Percentiles rank a stretch among this genome's conserved stretches.
Evolutionary conservation across 2,329 filamentous ascomycete species (phyloP).

Genomic region (Berkeleyomyces basicola): DNA sequence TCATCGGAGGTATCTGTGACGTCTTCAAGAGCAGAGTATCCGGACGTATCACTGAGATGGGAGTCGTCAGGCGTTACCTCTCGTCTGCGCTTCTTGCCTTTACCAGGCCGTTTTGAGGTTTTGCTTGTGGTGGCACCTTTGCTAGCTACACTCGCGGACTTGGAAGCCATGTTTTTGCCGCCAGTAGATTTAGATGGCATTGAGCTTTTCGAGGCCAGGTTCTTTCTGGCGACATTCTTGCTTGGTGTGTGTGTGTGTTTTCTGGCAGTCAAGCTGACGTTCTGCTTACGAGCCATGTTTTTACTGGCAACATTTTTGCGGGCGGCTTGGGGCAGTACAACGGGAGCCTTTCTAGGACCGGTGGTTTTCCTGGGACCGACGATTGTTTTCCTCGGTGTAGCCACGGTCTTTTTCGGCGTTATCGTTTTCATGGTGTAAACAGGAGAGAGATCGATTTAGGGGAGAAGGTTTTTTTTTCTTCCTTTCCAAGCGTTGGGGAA

Average conservation of each 20-base stretch:
- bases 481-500: not conserved
- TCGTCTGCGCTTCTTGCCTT: slow-evolving; percentile 5
- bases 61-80: slow-evolving; percentile 36
- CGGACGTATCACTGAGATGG: slow-evolving; percentile 49
- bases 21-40: slow-evolving; percentile 61
- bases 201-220: slow-evolving; percentile 2
- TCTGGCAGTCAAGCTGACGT: not conserved
- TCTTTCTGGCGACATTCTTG: not conserved
- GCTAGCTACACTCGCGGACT: not conserved
- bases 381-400: not conserved
- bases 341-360: slow-evolving; percentile 7
- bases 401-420: not conserved
- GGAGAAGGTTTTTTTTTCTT: not conserved
- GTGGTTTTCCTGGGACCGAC: slow-evolving; percentile 9
- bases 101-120: slow-evolving; percentile 4
- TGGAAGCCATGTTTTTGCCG: not conserved
- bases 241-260: not conserved
- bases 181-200: not conserved
- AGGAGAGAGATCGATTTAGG: not conserved
- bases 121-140: not conserved
- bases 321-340: slow-evolving; percentile 5
- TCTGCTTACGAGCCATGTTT: slow-evolving; percentile 4
- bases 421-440: slow-evolving; percentile 7
- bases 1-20: slow-evolving; percentile 63
- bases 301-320: slow-evolving; percentile 12